Base-by-base conservation (phyloP, 148 eudicot genomes). In the Cornus kousa region DNA sequence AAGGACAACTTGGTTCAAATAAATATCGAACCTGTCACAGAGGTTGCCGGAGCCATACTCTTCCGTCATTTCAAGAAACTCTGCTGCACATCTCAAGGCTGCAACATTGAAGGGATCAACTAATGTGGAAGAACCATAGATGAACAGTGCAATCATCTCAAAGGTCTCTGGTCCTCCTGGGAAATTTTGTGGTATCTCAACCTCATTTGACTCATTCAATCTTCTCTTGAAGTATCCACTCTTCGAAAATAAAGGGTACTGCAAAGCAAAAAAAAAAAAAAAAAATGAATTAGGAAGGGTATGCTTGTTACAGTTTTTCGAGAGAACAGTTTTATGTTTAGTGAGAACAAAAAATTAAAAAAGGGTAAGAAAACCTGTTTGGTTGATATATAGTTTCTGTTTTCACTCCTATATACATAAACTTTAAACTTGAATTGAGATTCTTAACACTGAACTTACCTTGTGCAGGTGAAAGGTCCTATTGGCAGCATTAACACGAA, bases 131-230 rank as follows among this genome's bases (percentile, higher is more conserved):
- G 98, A 91, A 9, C 97, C 94, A 35, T 96, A 96, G 65, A 96
- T 91, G 89, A 96, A 94, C 72, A 96, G 92, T 35, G 91, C 91
- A 64, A 93, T 92, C 95, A 89, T 92, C 88, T 93, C 97, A 33
- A 96, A 96, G 76, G 95, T 90, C 53, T 93, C 95, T 0, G 95
- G 59, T 59, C 99, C 99, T 67, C 99, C 99, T 2, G 99, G 99
- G 77, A 96, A 96, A 80, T 85, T 74, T n/a, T 78, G 33, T 5
- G 97, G 95, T 4, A 96, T 85, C 68, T 88, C 87, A 23, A 89
- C 83, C 68, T 91, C 90, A 77, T 89, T 83, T 35, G 90, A 84
- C n/a, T 89, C 92, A 10, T 32, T 69, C 76, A 93, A 55, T 74
- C 83, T 85, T 79, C 81, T 88, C 86, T 82, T 85, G 85, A 96